A percentile compares a stretch with the other conserved stretches of the same genome.
phyloP scores from a whole-genome alignment of 306 rosid species.

The Prunus salicina region DNA sequence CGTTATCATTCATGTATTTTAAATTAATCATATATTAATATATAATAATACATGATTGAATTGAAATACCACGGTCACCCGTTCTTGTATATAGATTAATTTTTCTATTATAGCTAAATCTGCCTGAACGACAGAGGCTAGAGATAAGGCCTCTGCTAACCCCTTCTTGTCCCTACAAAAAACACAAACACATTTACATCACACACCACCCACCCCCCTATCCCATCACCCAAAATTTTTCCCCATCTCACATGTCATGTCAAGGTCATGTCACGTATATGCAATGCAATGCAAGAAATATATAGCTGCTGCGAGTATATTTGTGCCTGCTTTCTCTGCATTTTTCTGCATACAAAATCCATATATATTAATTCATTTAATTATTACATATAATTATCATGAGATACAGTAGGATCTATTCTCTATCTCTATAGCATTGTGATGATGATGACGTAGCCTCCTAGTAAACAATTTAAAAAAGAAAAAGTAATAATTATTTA shows the following conservation, averaged over 20 bases:
- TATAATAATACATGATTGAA: no score
- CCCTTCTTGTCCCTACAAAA: conserved; percentile 6
- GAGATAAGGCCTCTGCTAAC: no score
- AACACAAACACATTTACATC: conserved; percentile 22
- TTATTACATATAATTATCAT: not conserved
- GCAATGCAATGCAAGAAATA: no score
- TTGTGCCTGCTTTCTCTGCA: not conserved
- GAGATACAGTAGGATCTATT: not conserved
- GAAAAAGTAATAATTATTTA: not conserved
- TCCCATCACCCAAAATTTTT: conserved; percentile 22
- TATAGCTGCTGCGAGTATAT: conserved; percentile 18
- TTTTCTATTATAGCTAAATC: no score
- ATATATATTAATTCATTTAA: not conserved
- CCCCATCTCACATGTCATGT: conserved; percentile 45
- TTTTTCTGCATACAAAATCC: not conserved
- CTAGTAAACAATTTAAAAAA: not conserved
- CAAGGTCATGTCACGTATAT: conserved; percentile 37
- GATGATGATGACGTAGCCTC: conserved; percentile 29
- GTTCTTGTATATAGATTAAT: no score
- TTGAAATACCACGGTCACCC: no score
- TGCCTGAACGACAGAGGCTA: no score
- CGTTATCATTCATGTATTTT: rapidly evolving
- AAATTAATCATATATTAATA: no score
- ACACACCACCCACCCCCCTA: conserved; percentile 26
- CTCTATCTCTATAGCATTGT: conserved; percentile 3